These are phyloP conservation scores for Blastobotrys parvus DNA, from an alignment of 805 yeast genomes.

Conservation along the genomic window DNA sequence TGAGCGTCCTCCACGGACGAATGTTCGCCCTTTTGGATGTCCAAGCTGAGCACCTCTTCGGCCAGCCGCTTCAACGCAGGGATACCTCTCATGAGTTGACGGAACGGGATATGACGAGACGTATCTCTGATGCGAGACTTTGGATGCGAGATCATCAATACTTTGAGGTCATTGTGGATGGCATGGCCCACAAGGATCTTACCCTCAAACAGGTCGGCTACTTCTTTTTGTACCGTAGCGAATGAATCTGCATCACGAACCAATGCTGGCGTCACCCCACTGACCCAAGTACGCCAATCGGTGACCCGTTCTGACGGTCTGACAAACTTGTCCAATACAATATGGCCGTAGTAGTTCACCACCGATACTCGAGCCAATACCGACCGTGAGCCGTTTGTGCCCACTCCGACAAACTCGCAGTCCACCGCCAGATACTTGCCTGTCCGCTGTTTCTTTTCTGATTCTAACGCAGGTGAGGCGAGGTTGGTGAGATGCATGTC, in stretches of 20 bases:
- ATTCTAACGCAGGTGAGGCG: background rate
- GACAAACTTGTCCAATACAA: constrained; percentile 66
- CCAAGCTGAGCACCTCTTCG: constrained; percentile 44
- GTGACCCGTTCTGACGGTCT: constrained; percentile 67
- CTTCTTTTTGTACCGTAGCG: constrained; percentile 54
- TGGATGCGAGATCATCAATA: constrained; percentile 62
- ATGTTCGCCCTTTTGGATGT: constrained; percentile 69
- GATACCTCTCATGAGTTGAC: constrained; percentile 53
- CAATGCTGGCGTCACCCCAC: constrained; percentile 69
- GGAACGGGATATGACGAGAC: constrained; percentile 49
- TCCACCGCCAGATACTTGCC: constrained; percentile 81
- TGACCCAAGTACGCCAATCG: constrained; percentile 90
- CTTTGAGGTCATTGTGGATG: constrained; percentile 65
- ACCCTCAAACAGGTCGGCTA: constrained; percentile 43
- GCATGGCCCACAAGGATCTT: constrained; percentile 71
- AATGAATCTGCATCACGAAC: constrained; percentile 62
- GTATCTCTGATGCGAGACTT: constrained; percentile 63
- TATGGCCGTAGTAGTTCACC: constrained; percentile 73
- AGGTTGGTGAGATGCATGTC: background rate
- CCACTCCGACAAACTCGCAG: constrained; percentile 93
- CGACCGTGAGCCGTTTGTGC: constrained; percentile 55
- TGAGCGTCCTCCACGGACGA: constrained; percentile 87
- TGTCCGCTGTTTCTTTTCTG: constrained; percentile 27
- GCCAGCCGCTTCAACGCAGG: constrained; percentile 67
- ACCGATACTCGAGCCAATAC: constrained; percentile 82